Percentiles rank a stretch among this genome's conserved stretches.
Conservation (phyloP, 495 filamentous ascomycete species). For the Penicillium dipodomyicola region DNA sequence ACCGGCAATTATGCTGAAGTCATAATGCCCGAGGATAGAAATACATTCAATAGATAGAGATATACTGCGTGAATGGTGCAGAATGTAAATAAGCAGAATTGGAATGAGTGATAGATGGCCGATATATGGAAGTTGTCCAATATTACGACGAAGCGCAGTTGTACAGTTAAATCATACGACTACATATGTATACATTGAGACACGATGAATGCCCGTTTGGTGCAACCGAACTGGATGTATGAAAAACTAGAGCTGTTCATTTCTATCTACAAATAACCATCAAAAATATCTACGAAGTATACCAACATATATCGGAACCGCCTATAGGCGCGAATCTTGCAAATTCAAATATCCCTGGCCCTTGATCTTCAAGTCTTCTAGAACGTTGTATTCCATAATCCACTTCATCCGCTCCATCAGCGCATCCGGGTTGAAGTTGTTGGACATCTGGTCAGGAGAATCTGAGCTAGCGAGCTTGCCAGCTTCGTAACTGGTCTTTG, state of each 20-base stretch:
- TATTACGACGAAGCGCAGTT: background rate
- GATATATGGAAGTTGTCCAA: background rate
- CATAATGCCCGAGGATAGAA: background rate
- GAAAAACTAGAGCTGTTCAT: background rate
- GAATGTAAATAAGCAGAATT: background rate
- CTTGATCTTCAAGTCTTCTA: slow-evolving; percentile 28
- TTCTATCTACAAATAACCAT: slow-evolving; percentile 12
- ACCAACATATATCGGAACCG: background rate
- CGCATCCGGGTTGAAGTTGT: slow-evolving; percentile 24
- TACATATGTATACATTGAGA: background rate
- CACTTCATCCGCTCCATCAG: slow-evolving; percentile 32
- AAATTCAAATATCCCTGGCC: slow-evolving; percentile 25
- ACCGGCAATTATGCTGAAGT: slow-evolving; percentile 6
- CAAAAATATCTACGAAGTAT: slow-evolving; percentile 4
- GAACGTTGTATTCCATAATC: slow-evolving; percentile 37
- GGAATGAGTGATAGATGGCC: background rate
- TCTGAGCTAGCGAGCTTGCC: slow-evolving; percentile 33
- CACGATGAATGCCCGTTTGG: background rate
- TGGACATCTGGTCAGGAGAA: slow-evolving; percentile 21
- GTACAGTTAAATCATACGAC: background rate
- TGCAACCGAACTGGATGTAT: background rate
- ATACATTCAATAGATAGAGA: background rate
- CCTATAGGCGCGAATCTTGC: slow-evolving; percentile 19
- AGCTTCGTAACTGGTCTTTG: slow-evolving; percentile 31
- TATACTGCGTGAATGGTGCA: background rate